A percentile compares a stretch with the other conserved stretches of the same genome.
Evolutionary conservation across 2,329 filamentous ascomycete genomes (phyloP).

Genomic region (Fusarium armeniacum): DNA sequence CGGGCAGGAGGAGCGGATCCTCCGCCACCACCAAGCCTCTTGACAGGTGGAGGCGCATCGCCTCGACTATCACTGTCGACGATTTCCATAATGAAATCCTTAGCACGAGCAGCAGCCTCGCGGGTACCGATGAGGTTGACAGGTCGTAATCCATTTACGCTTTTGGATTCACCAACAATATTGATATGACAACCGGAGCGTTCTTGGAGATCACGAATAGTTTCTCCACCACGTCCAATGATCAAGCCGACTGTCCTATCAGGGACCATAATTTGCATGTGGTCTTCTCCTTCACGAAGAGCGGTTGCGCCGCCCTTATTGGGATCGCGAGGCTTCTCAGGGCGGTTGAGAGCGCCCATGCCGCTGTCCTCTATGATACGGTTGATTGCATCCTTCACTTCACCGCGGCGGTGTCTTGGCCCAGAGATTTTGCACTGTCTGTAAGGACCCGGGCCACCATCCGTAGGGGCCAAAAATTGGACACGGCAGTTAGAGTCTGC

Average conservation of each 20-base stretch:
- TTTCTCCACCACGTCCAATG: conserved; percentile 93
- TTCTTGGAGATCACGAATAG: conserved; percentile 92
- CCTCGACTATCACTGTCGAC: conserved; percentile 89
- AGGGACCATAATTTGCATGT: conserved; percentile 93
- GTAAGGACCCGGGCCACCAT: conserved; percentile 78
- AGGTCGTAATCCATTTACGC: conserved; percentile 87
- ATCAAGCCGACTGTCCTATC: conserved; percentile 93
- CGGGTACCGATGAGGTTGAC: conserved; percentile 89
- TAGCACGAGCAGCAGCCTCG: conserved; percentile 80
- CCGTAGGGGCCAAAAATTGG: conserved; percentile 85
- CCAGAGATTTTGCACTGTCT: conserved; percentile 91
- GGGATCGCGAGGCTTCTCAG: conserved; percentile 59
- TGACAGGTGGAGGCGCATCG: conserved; percentile 56
- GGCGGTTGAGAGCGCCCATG: conserved; percentile 64
- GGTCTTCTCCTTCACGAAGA: conserved; percentile 84
- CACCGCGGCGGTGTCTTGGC: conserved; percentile 76
- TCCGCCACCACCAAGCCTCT: conserved; percentile 48
- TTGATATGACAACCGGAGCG: conserved; percentile 95
- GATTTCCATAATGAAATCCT: conserved; percentile 92
- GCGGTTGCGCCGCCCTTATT: conserved; percentile 59
- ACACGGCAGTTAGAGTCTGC: conserved; percentile 85
- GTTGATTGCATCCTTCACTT: conserved; percentile 86
- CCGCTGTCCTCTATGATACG: conserved; percentile 86
- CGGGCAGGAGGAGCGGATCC: conserved; percentile 47
- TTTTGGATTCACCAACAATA: conserved; percentile 93